Base-by-base conservation (phyloP, 495 filamentous ascomycete species). In the Usnea hakonensis region DNA sequence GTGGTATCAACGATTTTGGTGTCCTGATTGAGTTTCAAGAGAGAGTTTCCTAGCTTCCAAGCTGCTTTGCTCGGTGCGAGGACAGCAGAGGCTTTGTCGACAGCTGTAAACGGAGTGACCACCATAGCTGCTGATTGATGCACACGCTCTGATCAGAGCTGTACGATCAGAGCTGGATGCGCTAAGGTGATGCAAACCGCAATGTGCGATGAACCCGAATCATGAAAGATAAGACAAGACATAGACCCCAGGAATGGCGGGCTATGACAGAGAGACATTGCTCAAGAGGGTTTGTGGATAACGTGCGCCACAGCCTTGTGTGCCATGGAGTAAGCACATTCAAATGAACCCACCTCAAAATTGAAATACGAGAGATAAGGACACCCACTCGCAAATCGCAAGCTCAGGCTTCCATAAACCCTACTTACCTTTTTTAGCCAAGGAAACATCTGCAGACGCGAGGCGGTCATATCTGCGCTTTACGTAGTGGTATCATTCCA, bases 11-110 rank as follows among this genome's bases (percentile, higher is more conserved):
- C 30, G 56, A 61, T 63, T 56, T 54, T 62, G 50, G 64, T 59
- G 57, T 67, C 59, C 36, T 69, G 67, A 54, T 65, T 59, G 61
- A 69, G 67, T 48, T 67, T 69, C 59, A 58, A 69, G 62, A 71
- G 67, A 32, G 64, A 63, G 33, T 52, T 67, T 59, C 65, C 68
- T 46, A 69, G 62, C 64, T 65, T 69, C 69, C 69, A 71, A 59
- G 68, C 67, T 66, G 52, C 58, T 67, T 71, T 71, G 55, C 69
- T 68, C 58, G 70, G 63, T 54, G 63, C 46, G 21, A 71, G 65
- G 60, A 71, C 62, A 19, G 69, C 62, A 48, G 67, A 67, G 61
- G 67, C 61, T 64, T 61, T 65, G 33, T 48, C 50, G 55, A 56
- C 60, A 55, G 63, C 65, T 48, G 58, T 64, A 26, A 53, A 43